These are phyloP conservation scores for Borealophlyctis nickersoniae DNA, from an alignment of 192 early-diverging fungal species.

Conservation along the genomic window DNA sequence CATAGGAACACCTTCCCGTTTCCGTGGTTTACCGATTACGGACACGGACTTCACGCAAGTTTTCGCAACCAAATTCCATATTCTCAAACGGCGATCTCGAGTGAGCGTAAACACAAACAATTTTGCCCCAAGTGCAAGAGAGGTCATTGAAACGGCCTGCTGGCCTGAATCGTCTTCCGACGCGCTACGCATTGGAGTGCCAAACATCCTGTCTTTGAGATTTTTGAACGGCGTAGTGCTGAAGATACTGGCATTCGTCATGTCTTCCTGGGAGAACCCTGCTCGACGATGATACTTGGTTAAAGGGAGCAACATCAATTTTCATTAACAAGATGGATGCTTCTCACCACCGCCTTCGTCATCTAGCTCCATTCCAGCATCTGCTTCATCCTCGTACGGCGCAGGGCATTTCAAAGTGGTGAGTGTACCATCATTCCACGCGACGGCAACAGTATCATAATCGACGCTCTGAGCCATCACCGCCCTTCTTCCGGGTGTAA, in stretches of 20 bases:
- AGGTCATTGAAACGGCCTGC: not conserved
- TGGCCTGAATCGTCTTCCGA: not conserved
- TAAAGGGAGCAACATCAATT: not conserved
- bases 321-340: not conserved
- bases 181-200: not conserved
- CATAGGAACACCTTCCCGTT: not conserved
- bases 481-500: not conserved
- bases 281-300: not conserved
- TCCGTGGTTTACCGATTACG: not conserved
- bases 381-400: not conserved
- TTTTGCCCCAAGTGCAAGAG: not conserved
- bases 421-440: not conserved
- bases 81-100: not conserved
- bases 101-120: not conserved
- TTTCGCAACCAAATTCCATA: not conserved
- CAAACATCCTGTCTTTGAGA: not conserved
- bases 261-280: not conserved
- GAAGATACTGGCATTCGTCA: not conserved
- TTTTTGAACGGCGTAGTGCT: not conserved
- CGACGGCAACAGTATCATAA: not conserved
- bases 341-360: not conserved
- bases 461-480: not conserved
- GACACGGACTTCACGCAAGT: not conserved
- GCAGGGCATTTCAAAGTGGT: not conserved
- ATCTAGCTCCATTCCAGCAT: too few species aligned